Evolutionary conservation across 176 grass and related monocot genomes (phyloP).

Genomic region (Phragmites australis): DNA sequence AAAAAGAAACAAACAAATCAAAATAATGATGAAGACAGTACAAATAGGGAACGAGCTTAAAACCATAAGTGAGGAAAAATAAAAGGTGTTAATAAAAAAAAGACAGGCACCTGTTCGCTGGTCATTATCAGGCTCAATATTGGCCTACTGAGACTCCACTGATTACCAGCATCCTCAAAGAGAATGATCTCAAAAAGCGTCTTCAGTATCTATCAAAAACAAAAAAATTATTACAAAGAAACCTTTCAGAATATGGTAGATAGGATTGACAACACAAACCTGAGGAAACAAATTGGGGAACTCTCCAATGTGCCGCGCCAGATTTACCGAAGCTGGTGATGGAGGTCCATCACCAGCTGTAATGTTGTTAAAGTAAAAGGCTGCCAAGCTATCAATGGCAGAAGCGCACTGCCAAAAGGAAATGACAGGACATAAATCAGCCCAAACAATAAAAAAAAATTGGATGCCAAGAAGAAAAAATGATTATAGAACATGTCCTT

Average conservation of each 20-base stretch:
- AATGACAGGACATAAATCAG: constrained; percentile 28
- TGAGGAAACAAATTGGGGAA: constrained; percentile 90
- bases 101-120: constrained; percentile 83
- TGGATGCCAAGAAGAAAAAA: neutral
- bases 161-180: constrained; percentile 96
- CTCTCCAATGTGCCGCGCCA: constrained; percentile 82
- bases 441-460: neutral
- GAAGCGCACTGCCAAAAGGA: constrained; percentile 77
- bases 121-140: constrained; percentile 98
- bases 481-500: neutral
- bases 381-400: constrained; percentile 88
- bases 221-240: constrained; percentile 25
- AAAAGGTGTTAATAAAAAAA: constrained; percentile 5
- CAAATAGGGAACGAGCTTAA: neutral
- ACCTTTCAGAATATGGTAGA: constrained; percentile 13
- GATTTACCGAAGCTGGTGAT: constrained; percentile 83
- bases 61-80: constrained; percentile 11
- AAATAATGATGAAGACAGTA: constrained; percentile 2
- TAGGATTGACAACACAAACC: constrained; percentile 50
- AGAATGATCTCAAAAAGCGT: constrained; percentile 97
- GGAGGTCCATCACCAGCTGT: constrained; percentile 72
- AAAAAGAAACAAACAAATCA: constrained; percentile 22
- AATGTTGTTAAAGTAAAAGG: constrained; percentile 97
- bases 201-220: constrained; percentile 74
- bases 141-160: constrained; percentile 98